These are phyloP conservation scores for Epichloe uncinata DNA, from an alignment of 2,329 filamentous ascomycete species.

Conservation along the genomic window DNA sequence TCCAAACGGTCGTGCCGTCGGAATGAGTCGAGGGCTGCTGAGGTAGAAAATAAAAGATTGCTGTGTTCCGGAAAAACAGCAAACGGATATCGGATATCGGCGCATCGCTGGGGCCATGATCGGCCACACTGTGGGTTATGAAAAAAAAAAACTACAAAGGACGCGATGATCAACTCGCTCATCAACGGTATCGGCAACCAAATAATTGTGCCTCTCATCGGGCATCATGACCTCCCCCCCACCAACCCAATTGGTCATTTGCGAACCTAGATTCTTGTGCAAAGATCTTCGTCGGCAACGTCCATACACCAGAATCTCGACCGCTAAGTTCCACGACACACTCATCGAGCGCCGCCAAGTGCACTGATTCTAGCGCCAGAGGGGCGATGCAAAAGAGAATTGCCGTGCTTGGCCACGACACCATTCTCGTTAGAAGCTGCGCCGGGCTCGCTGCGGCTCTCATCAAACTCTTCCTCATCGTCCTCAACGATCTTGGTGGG, in stretches of 20 bases:
- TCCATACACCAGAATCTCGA: neutral
- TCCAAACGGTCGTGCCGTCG: neutral
- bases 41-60: neutral
- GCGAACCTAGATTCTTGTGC: neutral
- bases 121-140: neutral
- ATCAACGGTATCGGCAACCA: neutral
- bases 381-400: conserved; percentile 48
- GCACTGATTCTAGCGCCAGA: conserved; percentile 53
- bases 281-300: neutral
- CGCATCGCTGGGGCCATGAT: neutral
- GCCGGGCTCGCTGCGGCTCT: conserved; percentile 39
- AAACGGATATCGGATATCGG: conserved; percentile 4
- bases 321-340: neutral
- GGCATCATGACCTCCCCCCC: neutral
- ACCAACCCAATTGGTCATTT: neutral
- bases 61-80: neutral
- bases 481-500: conserved; percentile 90
- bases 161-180: neutral
- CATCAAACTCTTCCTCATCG: conserved; percentile 56
- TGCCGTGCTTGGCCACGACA: conserved; percentile 40
- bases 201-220: neutral
- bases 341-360: conserved; percentile 39
- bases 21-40: neutral
- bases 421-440: conserved; percentile 33
- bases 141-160: neutral